A percentile compares a stretch with the other conserved stretches of the same genome.
Conservation (phyloP, 108 stramenopile species). For the Mayamaea pseudoterrestris region DNA sequence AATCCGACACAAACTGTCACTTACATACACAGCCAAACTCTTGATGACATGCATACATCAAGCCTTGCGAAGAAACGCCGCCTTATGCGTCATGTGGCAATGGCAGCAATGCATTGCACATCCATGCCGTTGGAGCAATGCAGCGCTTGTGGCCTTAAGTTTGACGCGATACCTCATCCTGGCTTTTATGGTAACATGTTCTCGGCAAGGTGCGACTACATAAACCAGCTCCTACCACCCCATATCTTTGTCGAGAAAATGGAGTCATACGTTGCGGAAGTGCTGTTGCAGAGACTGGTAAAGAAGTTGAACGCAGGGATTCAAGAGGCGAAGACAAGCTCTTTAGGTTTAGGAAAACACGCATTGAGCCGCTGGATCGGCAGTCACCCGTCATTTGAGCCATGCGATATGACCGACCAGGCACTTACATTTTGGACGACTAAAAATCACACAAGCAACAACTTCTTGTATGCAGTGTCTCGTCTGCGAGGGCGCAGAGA, state of each 20-base stretch:
- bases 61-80: no score
- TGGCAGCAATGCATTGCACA: no score
- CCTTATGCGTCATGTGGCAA: no score
- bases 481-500: no score
- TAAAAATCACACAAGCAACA: no score
- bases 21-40: no score
- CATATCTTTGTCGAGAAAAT: no score
- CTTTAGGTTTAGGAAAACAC: constrained; percentile 28
- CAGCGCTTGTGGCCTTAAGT: constrained; percentile 27
- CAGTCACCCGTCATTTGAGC: constrained; percentile 30
- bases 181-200: constrained; percentile 41
- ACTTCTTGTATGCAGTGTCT: no score
- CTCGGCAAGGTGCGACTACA: constrained; percentile 35
- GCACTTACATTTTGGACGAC: background rate
- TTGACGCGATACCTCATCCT: constrained; percentile 27
- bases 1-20: no score
- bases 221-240: constrained; percentile 24
- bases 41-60: no score
- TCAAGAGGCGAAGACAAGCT: no score
- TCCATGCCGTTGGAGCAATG: no score
- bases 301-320: background rate
- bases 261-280: constrained; percentile 10
- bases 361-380: constrained; percentile 38
- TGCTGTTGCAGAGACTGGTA: background rate
- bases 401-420: constrained; percentile 18